Base-by-base conservation (phyloP, 2,329 filamentous ascomycete genomes). In the Talaromyces rugulosus region DNA sequence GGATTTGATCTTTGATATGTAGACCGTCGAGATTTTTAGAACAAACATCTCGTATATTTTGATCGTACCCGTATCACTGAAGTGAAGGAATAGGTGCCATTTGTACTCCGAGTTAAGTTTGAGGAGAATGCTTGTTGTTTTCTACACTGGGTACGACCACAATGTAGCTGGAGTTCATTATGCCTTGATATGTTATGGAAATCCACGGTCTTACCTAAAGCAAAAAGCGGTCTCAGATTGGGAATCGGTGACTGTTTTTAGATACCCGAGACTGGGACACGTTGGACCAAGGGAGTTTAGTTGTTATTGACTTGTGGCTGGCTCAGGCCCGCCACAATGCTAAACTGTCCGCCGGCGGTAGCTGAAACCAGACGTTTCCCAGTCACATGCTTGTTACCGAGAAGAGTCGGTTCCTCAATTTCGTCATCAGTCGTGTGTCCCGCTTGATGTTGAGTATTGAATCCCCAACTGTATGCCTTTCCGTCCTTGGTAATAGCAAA, bases 391-490 rank as follows among this genome's bases (percentile, higher is more conserved):
- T 55, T 36, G 28, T 16, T 55, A 4, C 33, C n/a, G 14, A 55
- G 52, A 18, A 31, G 52, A 16, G 52, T 55, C 8, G 52, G 52
- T 28, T 31, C 28, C 33, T 55, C 52, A 3, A 55, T 33, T 27
- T 50, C 44, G 3, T 50, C 44, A 1, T 27, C n/a, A n/a, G 23
- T 1, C 2, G 1, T 27, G 23, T 18, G 44, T 3, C 44, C 44
- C 18, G 44, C 11, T 6, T 50, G 44, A 11, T 27, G 44, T 50
- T 50, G 44, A 23, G 3, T n/a, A 33, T 66, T 66, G 34, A 66
- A 64, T 1, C 64, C 65, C 65, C 65, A 66, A 1, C 40, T 55
- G 23, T 66, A 67, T 3, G 65, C 65, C 16, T 60, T 65, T 16
- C 65, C 64, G 7, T 65, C 56, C 4, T 47, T 52, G 4, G 64